Evolutionary conservation across 2,329 filamentous ascomycete genomes (phyloP).

Genomic region (Ophiostoma sp.): DNA sequence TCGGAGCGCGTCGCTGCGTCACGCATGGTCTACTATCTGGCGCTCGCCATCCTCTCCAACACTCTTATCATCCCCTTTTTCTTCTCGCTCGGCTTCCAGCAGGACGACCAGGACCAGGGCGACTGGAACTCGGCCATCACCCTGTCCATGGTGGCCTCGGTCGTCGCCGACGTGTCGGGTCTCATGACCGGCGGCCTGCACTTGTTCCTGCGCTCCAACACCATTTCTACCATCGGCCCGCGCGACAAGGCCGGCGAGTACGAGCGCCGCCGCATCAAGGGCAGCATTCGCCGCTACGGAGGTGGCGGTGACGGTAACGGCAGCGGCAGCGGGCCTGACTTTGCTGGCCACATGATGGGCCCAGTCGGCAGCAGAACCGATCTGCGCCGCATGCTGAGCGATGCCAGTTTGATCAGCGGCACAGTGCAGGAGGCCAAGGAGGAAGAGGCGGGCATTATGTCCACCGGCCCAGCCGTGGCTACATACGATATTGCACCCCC

Average conservation of each 20-base stretch:
- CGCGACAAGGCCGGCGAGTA: slow-evolving; percentile 44
- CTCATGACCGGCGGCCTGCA: slow-evolving; percentile 61
- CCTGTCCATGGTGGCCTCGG: slow-evolving; percentile 58
- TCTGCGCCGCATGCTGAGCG: slow-evolving; percentile 35
- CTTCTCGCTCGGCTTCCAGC: slow-evolving; percentile 47
- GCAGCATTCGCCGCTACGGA: slow-evolving; percentile 39
- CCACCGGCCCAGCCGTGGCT: slow-evolving; percentile 24
- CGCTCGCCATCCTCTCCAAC: slow-evolving; percentile 51
- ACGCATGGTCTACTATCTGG: slow-evolving; percentile 63
- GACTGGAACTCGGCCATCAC: slow-evolving; percentile 39
- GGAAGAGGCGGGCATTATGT: slow-evolving; percentile 32
- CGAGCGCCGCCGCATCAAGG: slow-evolving; percentile 42
- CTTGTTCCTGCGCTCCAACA: slow-evolving; percentile 61
- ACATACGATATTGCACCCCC: slow-evolving; percentile 21
- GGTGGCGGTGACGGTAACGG: not conserved
- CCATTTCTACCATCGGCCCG: slow-evolving; percentile 49
- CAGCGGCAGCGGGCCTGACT: slow-evolving; percentile 29
- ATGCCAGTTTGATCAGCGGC: slow-evolving; percentile 33
- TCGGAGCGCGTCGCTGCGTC: slow-evolving; percentile 60
- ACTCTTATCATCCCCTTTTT: slow-evolving; percentile 60
- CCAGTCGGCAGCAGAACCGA: slow-evolving; percentile 30
- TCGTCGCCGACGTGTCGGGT: slow-evolving; percentile 61
- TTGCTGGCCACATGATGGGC: slow-evolving; percentile 36
- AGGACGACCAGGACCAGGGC: slow-evolving; percentile 31
- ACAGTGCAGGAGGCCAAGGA: slow-evolving; percentile 32